Evolutionary conservation across 176 grass and related monocot species (phyloP).

Genomic region (Eragrostis curvula): DNA sequence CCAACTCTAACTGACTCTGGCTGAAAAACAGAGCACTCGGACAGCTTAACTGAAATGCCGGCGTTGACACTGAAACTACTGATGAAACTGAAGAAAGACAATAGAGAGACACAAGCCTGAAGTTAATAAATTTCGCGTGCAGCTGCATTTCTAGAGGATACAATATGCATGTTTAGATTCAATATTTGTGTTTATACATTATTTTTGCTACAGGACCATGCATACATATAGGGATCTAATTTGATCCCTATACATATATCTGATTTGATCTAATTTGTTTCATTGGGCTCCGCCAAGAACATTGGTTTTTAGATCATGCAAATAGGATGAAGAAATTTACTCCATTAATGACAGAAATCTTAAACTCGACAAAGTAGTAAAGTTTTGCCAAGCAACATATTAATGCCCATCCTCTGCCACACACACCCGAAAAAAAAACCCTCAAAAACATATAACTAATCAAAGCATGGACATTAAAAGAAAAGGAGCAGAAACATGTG

Average conservation of each 20-base stretch:
- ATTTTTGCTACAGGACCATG: background rate
- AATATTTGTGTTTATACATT: background rate
- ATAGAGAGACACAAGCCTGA: too few relatives aligned
- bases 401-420: background rate
- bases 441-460: slow-evolving; percentile 14
- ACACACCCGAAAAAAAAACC: too few relatives aligned
- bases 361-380: background rate
- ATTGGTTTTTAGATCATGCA: background rate
- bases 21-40: too few relatives aligned
- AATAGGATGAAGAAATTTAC: slow-evolving; percentile 19
- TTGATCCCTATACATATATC: background rate
- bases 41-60: too few relatives aligned
- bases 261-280: background rate
- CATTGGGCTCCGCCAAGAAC: background rate
- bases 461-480: slow-evolving; percentile 2
- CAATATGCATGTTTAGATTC: background rate
- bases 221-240: background rate
- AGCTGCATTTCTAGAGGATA: background rate
- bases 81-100: too few relatives aligned
- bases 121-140: background rate
- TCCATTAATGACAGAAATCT: background rate
- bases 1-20: too few relatives aligned
- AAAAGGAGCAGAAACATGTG: background rate
- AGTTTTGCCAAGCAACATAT: background rate
- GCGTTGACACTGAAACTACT: too few relatives aligned